Conservation (phyloP, 129 eudicot species). For the Helianthus tuberosus region DNA sequence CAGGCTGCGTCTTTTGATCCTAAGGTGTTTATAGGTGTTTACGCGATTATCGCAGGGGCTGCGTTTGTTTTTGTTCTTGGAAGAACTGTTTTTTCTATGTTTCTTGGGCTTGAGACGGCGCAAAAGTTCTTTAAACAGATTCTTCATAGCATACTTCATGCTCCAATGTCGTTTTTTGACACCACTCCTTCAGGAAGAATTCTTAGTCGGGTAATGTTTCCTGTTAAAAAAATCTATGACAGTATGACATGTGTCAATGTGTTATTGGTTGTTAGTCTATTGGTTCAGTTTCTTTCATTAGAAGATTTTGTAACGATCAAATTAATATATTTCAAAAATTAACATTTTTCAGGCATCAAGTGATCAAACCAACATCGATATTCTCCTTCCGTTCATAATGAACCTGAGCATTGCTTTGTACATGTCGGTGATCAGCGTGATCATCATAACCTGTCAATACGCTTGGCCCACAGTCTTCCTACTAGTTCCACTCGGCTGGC, state of each 20-base stretch:
- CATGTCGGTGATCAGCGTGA: conserved; percentile 51
- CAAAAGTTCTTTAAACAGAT: conserved; percentile 61
- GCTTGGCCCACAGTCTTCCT: conserved; percentile 76
- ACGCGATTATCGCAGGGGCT: conserved; percentile 40
- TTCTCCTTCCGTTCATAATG: conserved; percentile 55
- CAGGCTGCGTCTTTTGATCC: conserved; percentile 37
- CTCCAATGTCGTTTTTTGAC: conserved; percentile 89
- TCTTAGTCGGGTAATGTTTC: conserved; percentile 57
- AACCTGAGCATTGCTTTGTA: conserved; percentile 47
- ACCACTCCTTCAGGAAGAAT: conserved; percentile 86
- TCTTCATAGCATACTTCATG: conserved; percentile 57
- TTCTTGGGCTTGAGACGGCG: conserved; percentile 59
- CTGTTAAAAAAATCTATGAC: too few relatives aligned
- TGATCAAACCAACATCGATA: conserved; percentile 69
- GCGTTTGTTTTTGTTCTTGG: conserved; percentile 37
- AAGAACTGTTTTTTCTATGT: conserved; percentile 38
- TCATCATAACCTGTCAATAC: conserved; percentile 59
- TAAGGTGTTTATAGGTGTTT: conserved; percentile 49
- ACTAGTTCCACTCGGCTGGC: conserved; percentile 65
- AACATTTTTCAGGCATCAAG: conserved; percentile 60
- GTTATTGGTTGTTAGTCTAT: too few relatives aligned
- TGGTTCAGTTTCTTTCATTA: too few relatives aligned
- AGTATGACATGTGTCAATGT: too few relatives aligned
- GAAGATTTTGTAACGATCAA: too few relatives aligned
- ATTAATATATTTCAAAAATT: background rate